These are phyloP conservation scores for Rosellinia necatrix DNA, from an alignment of 2,329 filamentous ascomycete genomes.

Conservation along the genomic window DNA sequence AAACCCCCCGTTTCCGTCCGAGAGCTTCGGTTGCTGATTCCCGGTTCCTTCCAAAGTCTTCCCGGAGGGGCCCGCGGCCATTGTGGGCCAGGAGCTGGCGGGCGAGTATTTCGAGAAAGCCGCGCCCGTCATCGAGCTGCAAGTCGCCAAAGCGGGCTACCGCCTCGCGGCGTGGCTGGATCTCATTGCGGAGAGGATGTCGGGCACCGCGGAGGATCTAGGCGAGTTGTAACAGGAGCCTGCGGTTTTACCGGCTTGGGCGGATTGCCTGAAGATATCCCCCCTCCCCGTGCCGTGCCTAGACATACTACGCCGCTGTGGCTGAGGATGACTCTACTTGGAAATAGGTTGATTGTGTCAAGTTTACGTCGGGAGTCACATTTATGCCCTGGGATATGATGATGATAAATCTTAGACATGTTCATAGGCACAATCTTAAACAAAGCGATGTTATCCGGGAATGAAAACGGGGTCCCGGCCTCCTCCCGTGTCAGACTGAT, in stretches of 20 bases:
- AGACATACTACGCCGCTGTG: not conserved
- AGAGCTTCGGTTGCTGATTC: slow-evolving; percentile 20
- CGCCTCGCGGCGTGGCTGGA: slow-evolving; percentile 71
- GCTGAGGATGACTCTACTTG: not conserved
- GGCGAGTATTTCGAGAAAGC: slow-evolving; percentile 67
- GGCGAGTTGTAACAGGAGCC: slow-evolving; percentile 40
- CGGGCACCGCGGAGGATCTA: slow-evolving; percentile 27
- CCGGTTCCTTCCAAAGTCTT: slow-evolving; percentile 51
- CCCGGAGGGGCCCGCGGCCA: slow-evolving; percentile 62
- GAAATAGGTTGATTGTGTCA: not conserved
- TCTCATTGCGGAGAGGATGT: slow-evolving; percentile 53
- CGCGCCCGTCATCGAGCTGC: slow-evolving; percentile 66
- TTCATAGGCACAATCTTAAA: no score
- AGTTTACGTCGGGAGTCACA: not conserved
- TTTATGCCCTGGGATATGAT: not conserved
- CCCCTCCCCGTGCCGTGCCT: no score
- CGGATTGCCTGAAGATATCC: not conserved
- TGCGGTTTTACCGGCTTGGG: not conserved
- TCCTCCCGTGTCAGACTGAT: no score
- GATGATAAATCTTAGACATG: slow-evolving; percentile 6
- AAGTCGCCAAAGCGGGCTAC: slow-evolving; percentile 71
- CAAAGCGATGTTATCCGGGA: no score
- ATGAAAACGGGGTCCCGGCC: no score
- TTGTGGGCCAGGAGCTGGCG: slow-evolving; percentile 63
- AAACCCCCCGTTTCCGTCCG: slow-evolving; percentile 12